A percentile compares a stretch with the other conserved stretches of the same genome.
These are phyloP conservation scores for Penicillium dipodomyicola DNA, from an alignment of 495 filamentous ascomycete species.

Conservation along the genomic window DNA sequence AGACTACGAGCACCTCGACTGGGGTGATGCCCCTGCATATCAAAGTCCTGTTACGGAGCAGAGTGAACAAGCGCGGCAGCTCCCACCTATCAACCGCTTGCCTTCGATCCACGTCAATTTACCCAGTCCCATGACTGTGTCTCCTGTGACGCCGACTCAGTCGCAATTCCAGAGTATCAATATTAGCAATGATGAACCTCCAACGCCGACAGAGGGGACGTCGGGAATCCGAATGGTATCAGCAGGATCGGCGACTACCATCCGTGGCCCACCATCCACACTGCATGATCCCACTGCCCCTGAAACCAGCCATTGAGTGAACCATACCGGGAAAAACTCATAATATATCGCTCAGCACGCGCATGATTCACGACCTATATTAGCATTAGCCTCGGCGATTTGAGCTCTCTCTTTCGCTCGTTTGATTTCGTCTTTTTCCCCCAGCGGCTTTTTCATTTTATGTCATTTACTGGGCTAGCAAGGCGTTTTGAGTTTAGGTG, in stretches of 20 bases:
- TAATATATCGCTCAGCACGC: slow-evolving; percentile 3
- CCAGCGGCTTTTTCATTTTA: not conserved
- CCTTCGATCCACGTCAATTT: slow-evolving; percentile 44
- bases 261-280: not conserved
- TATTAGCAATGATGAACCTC: slow-evolving; percentile 4
- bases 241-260: not conserved
- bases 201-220: slow-evolving; percentile 11
- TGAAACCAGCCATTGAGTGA: not conserved
- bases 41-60: slow-evolving; percentile 32
- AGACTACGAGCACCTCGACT: slow-evolving; percentile 47
- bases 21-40: slow-evolving; percentile 51
- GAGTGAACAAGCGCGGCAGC: slow-evolving; percentile 14
- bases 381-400: slow-evolving; percentile 3
- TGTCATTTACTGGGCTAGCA: slow-evolving; percentile 3
- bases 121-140: slow-evolving; percentile 35
- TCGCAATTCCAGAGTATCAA: slow-evolving; percentile 12
- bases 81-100: slow-evolving; percentile 28
- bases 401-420: not conserved
- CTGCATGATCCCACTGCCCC: not conserved
- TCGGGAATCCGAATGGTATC: slow-evolving; percentile 1
- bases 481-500: slow-evolving; percentile 9
- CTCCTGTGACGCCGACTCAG: slow-evolving; percentile 31
- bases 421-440: not conserved
- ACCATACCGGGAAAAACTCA: not conserved
- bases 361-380: slow-evolving; percentile 17